Evolutionary conservation across 768 basidiomycete species (phyloP), one percentile per base, ranked within the genome.

Genomic region (Leccinellum rugosiceps): DNA sequence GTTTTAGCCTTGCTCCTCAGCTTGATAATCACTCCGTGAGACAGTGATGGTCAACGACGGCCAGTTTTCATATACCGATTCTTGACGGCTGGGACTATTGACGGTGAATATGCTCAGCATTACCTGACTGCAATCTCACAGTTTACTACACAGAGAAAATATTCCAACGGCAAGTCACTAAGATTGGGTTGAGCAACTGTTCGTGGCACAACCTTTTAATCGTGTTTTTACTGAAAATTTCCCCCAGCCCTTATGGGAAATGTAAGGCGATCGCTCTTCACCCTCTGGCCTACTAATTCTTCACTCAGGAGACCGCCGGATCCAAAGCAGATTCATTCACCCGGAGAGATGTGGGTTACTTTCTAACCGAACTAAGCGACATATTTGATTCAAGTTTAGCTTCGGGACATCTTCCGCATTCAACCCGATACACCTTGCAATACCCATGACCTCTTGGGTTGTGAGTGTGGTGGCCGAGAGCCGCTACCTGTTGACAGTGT

Each of bases 101-200:
- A 98, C 68, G 95, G 90, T 84, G 62, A 59, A 73, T 58, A 69
- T 19, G 50, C 34, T 28, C 21, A 17, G 25, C 25, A 9, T 32
- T n/a, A 17, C 43, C 28, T 30, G 5, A 3, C 10, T 46, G 47
- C 53, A 28, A 26, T 25, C 47, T 63, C 47, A 59, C 52, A 38
- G 15, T 55, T 43, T 32, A 21, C 26, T 49, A 31, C 64, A 91
- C 64, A 92, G 90, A 93, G 74, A 94, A 95, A 75, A 92, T 96
- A 23, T 95, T 83, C 68, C 92, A 98, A 72, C 81, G 96, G 57
- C 95, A 98, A 72, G 86, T 98, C 30, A 97, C 92, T 17, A 98
- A 98, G 73, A 81, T 92, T 11, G 95, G 92, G 4, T 74, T 98
- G 48, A 94, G 92, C 61, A 85, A 91, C 62, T 92, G 90, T 92